Base-by-base conservation (phyloP, 345 rosid genomes). In the Rubroshorea leprosula region DNA sequence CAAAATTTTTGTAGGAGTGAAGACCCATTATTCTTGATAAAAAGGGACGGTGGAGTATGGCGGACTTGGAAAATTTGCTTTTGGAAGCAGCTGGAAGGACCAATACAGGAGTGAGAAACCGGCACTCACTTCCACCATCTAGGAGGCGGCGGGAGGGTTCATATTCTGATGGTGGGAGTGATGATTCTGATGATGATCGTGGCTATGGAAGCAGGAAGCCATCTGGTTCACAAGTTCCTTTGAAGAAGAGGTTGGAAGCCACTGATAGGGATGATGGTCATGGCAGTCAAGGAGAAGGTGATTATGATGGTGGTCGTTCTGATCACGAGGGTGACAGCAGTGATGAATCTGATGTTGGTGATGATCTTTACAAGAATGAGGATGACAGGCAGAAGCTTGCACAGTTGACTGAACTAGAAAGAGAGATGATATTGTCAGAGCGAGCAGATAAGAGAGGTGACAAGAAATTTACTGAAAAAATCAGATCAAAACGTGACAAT, bases 71-170 rank as follows among this genome's bases (percentile, higher is more conserved):
- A 62, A 79, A 85, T 71, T 77, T 90, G 79, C 93, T 94, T 35
- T 77, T 90, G 29, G 97, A 90, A 81, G 99, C 99, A 16, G 99
- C 99, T 1, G 99, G 99, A 27, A 90, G 99, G 67, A 78, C 97
- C 0, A 76, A 81, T 25, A 64, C 78, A 2, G 56, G 79, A 8
- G 84, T 84, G 49, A 83, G 82, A 55, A 74, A 77, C 49, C 78
- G 87, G 5, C 85, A 80, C 54, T 74, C 90, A 1, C 67, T 22
- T 49, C 81, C 84, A 19, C 58, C 84, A 16, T 74, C 96, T 7
- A 80, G 81, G 48, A 81, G 90, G 72, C 69, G 82, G 50, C 84
- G 70, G 5, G 95, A 85, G 35, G 99, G 89, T 63, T 90, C 97
- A 2, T 84, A 83, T 70, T 90, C 97, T 5, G 97, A 84, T 73